Evolutionary conservation across 2,329 filamentous ascomycete species (phyloP).

Genomic region (Trichoderma atroviride): DNA sequence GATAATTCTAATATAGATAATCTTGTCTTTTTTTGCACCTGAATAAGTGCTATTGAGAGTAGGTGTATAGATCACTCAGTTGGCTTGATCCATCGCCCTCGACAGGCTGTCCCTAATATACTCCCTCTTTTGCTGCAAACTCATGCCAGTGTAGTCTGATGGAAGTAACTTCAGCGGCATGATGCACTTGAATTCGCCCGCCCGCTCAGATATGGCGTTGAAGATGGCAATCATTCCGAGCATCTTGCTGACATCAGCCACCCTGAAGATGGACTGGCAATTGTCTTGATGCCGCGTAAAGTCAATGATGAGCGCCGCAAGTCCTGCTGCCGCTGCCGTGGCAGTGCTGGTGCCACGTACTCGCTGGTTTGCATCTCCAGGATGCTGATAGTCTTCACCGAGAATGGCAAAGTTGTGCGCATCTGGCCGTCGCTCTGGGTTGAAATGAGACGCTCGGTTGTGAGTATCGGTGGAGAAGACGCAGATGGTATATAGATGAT

Average conservation of each 20-base stretch:
- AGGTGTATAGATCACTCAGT: not conserved
- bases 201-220: not conserved
- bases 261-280: not conserved
- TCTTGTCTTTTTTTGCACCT: not conserved
- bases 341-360: not conserved
- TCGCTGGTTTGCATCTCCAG: not conserved
- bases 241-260: not conserved
- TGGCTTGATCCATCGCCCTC: not conserved
- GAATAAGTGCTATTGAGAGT: not conserved
- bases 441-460: not conserved
- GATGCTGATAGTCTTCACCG: not conserved
- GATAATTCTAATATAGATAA: not conserved
- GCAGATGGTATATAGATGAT: not conserved
- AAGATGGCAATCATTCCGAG: not conserved
- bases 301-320: not conserved
- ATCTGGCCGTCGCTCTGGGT: not conserved
- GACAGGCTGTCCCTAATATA: not conserved
- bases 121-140: not conserved
- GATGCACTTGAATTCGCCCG: not conserved
- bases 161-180: not conserved
- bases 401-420: not conserved
- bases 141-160: not conserved
- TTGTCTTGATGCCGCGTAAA: not conserved
- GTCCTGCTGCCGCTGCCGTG: not conserved
- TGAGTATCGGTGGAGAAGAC: not conserved